Evolutionary conservation across 2,329 filamentous ascomycete species (phyloP).

Genomic region (Trichoderma aggressivum): DNA sequence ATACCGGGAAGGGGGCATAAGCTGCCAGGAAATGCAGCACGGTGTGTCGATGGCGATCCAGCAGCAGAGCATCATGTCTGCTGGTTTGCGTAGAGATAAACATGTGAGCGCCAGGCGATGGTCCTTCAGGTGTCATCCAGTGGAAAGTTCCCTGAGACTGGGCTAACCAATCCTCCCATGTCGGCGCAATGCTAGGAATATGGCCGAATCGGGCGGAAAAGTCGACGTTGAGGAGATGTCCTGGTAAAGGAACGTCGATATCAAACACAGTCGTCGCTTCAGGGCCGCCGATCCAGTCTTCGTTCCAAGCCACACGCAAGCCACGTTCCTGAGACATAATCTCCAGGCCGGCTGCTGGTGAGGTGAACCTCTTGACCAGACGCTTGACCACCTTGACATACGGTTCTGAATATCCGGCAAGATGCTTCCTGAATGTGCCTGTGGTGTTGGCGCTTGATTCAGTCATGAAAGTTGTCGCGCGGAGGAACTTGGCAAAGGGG

Average conservation of each 20-base stretch:
- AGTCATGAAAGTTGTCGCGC: constrained; percentile 36
- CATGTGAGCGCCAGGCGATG: constrained; percentile 20
- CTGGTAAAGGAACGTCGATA: background rate
- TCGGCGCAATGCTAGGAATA: background rate
- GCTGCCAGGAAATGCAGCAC: constrained; percentile 46
- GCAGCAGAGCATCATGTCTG: constrained; percentile 18
- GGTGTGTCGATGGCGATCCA: constrained; percentile 48
- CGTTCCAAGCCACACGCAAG: constrained; percentile 10
- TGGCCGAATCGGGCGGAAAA: background rate
- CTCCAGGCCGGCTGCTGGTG: constrained; percentile 26
- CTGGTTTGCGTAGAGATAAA: constrained; percentile 21
- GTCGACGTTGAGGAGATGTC: background rate
- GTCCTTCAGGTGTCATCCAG: constrained; percentile 30
- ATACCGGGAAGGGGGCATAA: constrained; percentile 26
- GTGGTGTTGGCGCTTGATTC: constrained; percentile 39
- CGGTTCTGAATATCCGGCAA: constrained; percentile 32
- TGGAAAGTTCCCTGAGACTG: background rate
- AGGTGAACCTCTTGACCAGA: constrained; percentile 39
- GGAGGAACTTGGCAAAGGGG: constrained; percentile 30
- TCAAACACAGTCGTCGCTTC: constrained; percentile 18
- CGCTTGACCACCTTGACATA: constrained; percentile 39
- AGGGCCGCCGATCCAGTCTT: constrained; percentile 31
- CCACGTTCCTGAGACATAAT: constrained; percentile 29
- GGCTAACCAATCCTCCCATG: background rate
- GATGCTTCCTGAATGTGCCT: constrained; percentile 33